phyloP scores from a whole-genome alignment of 129 eudicot species.

The Kitagawia praeruptora region DNA sequence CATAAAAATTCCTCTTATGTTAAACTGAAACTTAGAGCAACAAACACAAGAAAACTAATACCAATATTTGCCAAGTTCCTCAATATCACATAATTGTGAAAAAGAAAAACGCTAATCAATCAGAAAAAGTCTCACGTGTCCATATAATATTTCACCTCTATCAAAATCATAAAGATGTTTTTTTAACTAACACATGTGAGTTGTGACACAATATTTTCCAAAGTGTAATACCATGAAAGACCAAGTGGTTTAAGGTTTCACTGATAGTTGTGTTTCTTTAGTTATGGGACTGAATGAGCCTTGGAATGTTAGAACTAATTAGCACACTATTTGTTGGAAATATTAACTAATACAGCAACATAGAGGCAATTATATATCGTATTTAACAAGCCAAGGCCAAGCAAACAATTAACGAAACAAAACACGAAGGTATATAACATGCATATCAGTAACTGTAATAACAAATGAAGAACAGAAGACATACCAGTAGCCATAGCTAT shows the following conservation, averaged over 20 bases:
- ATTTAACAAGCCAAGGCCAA: no score
- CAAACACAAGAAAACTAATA: neutral
- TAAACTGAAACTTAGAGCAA: slow-evolving; percentile 3
- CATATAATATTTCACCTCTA: neutral
- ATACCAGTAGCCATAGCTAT: no score
- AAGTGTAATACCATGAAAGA: neutral
- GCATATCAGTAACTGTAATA: no score
- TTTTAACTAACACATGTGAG: neutral
- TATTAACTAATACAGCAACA: no score
- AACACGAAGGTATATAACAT: no score
- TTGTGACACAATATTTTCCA: neutral
- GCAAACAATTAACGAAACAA: no score
- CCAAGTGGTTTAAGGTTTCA: neutral
- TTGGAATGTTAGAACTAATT: neutral
- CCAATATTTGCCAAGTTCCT: neutral
- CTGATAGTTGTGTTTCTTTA: neutral
- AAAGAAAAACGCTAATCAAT: neutral
- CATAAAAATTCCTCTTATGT: slow-evolving; percentile 37
- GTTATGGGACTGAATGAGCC: neutral
- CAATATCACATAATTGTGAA: neutral
- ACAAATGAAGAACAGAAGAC: no score
- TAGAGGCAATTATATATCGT: no score
- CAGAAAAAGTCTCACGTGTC: neutral
- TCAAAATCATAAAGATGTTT: neutral
- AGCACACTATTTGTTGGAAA: no score